Conservation (phyloP, 2,329 filamentous ascomycete species). For the Setomelanomma holmii region DNA sequence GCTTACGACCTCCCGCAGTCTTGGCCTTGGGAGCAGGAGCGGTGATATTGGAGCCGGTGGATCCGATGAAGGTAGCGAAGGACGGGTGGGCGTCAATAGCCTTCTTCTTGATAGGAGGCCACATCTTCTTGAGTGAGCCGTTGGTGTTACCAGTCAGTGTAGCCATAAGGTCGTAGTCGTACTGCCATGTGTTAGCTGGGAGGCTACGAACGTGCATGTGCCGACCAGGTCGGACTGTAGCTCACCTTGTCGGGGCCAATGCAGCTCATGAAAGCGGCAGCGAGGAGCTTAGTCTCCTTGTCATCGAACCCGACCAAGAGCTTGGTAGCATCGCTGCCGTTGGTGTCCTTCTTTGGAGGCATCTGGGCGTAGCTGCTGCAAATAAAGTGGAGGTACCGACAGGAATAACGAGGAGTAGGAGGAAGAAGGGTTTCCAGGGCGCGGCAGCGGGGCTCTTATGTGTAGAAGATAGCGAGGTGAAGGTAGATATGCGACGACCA, state of each 20-base stretch:
- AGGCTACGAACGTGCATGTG: too few relatives aligned
- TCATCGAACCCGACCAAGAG: conserved; percentile 26
- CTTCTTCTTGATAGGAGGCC: conserved; percentile 42
- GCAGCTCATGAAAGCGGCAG: conserved; percentile 39
- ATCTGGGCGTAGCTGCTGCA: conserved; percentile 15
- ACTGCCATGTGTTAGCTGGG: conserved; percentile 19
- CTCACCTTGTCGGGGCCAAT: conserved; percentile 38
- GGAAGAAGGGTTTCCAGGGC: background rate
- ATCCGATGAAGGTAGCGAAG: conserved; percentile 33
- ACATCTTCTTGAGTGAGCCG: conserved; percentile 44
- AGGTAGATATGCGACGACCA: conserved; percentile 1
- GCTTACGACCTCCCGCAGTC: conserved; percentile 24
- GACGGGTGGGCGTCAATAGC: conserved; percentile 28
- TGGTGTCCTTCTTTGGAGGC: conserved; percentile 35
- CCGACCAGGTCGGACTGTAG: too few relatives aligned
- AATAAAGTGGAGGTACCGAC: background rate
- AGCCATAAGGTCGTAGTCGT: conserved; percentile 39
- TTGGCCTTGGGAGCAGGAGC: conserved; percentile 6
- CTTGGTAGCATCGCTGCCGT: conserved; percentile 1
- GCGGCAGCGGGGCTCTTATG: conserved; percentile 9
- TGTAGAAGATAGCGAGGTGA: conserved; percentile 9
- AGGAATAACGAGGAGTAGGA: background rate
- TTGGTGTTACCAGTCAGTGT: conserved; percentile 37
- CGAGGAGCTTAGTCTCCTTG: conserved; percentile 37
- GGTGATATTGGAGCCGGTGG: conserved; percentile 1